Evolutionary conservation across 148 eudicot species (phyloP), one percentile per base, ranked within the genome.

Genomic region (Chenopodium album): DNA sequence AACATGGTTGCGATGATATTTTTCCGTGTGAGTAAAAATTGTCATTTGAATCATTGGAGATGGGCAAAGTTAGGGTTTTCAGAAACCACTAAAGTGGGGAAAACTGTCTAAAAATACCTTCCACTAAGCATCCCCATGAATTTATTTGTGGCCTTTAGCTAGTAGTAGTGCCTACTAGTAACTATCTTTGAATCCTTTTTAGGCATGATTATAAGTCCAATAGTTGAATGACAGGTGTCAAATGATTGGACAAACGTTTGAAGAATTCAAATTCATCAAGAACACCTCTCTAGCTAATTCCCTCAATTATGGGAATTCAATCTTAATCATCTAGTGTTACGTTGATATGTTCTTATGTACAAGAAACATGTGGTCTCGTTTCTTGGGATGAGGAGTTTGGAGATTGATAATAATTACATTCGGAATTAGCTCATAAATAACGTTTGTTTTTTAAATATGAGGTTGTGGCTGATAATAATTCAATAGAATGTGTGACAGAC

Each of bases 141-240:
- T 73, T 14, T 46, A 2, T 10, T 9, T 48, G 52, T 72, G 68
- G 44, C 69, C 75, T 72, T 80, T 73, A 37, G 77, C 28, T 72
- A 65, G 23, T 59, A 23, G 71, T 62, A 34, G 2, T 50, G 13
- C 67, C n/a, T 62, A 37, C 6, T 54, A 3, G 75, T 79, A 32
- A 34, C 73, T 22, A 48, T 50, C 75, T 44, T 73, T 9, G 29
- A 34, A 41, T 44, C 29, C 29, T 72, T 41, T 48, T 48, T 66
- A 78, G 78, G 81, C 65, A 73, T 50, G 82, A 78, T 63, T 50
- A n/a, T 47, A 67, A 46, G 56, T 48, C 81, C 81, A 47, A n/a
- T 48, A 28, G 14, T 62, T 29, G 41, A 19, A 23, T 77, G 81
- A 71, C 72, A 77, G 2, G 44, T 82, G 77, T 66, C 65, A 22